Percentiles rank a stretch among this genome's conserved stretches.
Conservation (phyloP, 768 basidiomycete species). For the Termitomyces sp. region DNA sequence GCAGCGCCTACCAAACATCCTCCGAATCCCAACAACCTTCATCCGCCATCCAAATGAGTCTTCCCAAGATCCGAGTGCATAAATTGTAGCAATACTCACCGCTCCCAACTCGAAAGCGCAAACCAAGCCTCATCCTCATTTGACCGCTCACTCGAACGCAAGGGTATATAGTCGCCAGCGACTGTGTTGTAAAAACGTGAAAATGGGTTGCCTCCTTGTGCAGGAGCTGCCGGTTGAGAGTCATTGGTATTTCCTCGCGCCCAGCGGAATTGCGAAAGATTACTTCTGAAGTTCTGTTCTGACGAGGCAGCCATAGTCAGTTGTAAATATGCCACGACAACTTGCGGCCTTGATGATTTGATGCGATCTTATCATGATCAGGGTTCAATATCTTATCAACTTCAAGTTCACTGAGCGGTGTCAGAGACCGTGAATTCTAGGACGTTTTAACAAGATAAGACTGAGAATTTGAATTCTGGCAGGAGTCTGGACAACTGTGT, state of each 20-base stretch:
- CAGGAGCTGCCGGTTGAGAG: conserved; percentile 30
- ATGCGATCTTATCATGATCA: conserved; percentile 1
- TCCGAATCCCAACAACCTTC: conserved; percentile 84
- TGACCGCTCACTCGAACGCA: conserved; percentile 73
- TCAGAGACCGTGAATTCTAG: no score
- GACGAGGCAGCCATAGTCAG: conserved; percentile 20
- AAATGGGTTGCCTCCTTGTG: conserved; percentile 58
- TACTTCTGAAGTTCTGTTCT: conserved; percentile 69
- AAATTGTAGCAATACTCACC: conserved; percentile 37
- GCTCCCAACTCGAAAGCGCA: conserved; percentile 89
- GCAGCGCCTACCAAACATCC: conserved; percentile 86
- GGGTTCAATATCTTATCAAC: background rate
- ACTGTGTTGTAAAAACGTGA: conserved; percentile 84
- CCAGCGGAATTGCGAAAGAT: conserved; percentile 87
- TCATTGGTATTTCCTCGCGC: conserved; percentile 68
- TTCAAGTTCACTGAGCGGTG: no score
- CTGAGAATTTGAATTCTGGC: no score
- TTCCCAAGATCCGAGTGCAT: no score
- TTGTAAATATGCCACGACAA: conserved; percentile 14
- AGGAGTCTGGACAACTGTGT: no score
- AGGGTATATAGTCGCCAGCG: conserved; percentile 83
- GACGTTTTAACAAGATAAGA: no score
- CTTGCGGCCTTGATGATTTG: background rate
- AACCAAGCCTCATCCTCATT: conserved; percentile 98
- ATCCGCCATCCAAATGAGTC: conserved; percentile 2